Conservation (phyloP, 1,284 basidiomycete genomes). For the Albatrellus sp. region DNA sequence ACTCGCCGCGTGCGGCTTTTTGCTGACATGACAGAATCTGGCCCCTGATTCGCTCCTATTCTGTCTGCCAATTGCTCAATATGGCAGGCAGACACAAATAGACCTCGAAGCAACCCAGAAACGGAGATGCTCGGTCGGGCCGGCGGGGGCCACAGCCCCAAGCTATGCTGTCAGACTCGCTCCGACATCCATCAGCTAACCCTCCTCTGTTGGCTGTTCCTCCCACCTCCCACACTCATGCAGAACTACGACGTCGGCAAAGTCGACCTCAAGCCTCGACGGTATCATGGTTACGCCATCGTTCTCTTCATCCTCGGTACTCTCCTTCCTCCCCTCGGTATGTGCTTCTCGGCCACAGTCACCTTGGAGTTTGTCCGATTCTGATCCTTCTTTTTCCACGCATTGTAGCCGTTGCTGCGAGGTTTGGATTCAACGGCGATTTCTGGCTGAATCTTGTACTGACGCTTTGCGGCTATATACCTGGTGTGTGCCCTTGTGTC, state of each 20-base stretch:
- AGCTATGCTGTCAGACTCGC: no score
- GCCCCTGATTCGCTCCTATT: no score
- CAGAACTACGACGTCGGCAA: slow-evolving; percentile 30
- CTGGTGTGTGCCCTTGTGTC: slow-evolving; percentile 38
- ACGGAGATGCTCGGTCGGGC: no score
- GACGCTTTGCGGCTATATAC: slow-evolving; percentile 85
- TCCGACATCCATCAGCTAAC: not conserved
- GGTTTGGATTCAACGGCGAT: slow-evolving; percentile 88
- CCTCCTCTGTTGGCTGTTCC: not conserved
- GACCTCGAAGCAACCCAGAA: no score
- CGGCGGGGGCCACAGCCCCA: no score
- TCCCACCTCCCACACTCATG: not conserved
- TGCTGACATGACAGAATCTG: no score
- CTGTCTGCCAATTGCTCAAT: no score
- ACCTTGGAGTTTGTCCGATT: not conserved
- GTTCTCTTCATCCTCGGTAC: slow-evolving; percentile 77
- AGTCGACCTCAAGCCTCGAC: slow-evolving; percentile 53
- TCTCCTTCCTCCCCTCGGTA: slow-evolving; percentile 80
- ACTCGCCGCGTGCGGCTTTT: no score
- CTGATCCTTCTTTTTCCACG: slow-evolving; percentile 5
- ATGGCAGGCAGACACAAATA: no score
- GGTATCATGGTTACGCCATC: slow-evolving; percentile 75
- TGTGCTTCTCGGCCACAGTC: slow-evolving; percentile 14
- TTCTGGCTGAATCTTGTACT: slow-evolving; percentile 89
- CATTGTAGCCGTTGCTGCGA: slow-evolving; percentile 73